Percentiles rank a stretch among this genome's conserved stretches.
Evolutionary conservation across 2,329 filamentous ascomycete genomes (phyloP).

Genomic region (Cytospora leucostoma): DNA sequence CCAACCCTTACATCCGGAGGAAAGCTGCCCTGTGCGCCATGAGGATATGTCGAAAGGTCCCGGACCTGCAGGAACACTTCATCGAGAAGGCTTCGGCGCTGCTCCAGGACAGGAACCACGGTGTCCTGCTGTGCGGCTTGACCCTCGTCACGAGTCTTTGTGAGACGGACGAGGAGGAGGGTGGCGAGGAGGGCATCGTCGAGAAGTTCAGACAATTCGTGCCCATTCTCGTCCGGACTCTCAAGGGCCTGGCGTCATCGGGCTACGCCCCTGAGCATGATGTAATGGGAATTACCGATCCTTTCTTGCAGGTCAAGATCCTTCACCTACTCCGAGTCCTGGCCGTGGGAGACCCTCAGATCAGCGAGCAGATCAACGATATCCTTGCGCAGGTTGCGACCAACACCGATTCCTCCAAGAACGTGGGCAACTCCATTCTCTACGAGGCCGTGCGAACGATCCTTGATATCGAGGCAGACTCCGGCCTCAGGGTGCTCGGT

Average conservation of each 20-base stretch:
- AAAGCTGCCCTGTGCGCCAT: slow-evolving; percentile 99
- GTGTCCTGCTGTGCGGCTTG: slow-evolving; percentile 87
- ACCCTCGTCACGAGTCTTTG: slow-evolving; percentile 91
- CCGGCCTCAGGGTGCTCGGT: slow-evolving; percentile 87
- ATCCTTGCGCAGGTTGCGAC: slow-evolving; percentile 96
- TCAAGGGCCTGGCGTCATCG: slow-evolving; percentile 91
- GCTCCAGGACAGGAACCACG: slow-evolving; percentile 91
- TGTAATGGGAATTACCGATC: slow-evolving; percentile 96
- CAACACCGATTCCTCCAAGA: slow-evolving; percentile 97
- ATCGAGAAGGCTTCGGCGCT: slow-evolving; percentile 88
- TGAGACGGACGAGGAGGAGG: slow-evolving; percentile 90
- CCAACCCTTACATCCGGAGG: slow-evolving; percentile 96
- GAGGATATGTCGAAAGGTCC: slow-evolving; percentile 97
- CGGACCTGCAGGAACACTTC: slow-evolving; percentile 96
- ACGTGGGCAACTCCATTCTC: slow-evolving; percentile 95
- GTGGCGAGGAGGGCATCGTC: slow-evolving; percentile 83
- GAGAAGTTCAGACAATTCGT: slow-evolving; percentile 88
- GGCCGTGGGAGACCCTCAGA: slow-evolving; percentile 80
- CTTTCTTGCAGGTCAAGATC: slow-evolving; percentile 97
- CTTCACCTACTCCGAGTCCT: slow-evolving; percentile 82
- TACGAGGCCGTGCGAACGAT: slow-evolving; percentile 98
- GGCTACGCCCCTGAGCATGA: slow-evolving; percentile 98
- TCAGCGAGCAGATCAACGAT: slow-evolving; percentile 97
- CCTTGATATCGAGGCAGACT: slow-evolving; percentile 96
- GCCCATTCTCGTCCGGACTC: slow-evolving; percentile 81